Evolutionary conservation across 257 asterid genomes (phyloP).

Genomic region (Jacaranda copaia): DNA sequence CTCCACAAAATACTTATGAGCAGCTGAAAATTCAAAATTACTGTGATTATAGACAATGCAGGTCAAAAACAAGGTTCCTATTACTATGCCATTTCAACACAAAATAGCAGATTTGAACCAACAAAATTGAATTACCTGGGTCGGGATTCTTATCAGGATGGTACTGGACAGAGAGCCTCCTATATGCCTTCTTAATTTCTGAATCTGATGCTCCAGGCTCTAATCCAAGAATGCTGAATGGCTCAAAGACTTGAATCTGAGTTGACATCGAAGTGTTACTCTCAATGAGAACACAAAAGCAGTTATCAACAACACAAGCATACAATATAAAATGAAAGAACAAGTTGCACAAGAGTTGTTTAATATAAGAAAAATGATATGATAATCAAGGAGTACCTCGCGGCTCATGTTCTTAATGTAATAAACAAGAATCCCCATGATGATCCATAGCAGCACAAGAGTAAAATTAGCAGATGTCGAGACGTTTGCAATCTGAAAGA

Average conservation of each 20-base stretch:
- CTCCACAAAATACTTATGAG: slow-evolving; percentile 87
- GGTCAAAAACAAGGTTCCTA: neutral
- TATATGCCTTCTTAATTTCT: slow-evolving; percentile 93
- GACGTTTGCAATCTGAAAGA: slow-evolving; percentile 65
- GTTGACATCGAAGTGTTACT: slow-evolving; percentile 24
- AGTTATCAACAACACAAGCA: neutral
- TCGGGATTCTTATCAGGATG: slow-evolving; percentile 99
- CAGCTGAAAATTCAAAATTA: slow-evolving; percentile 65
- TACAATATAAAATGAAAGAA: slow-evolving; percentile 2
- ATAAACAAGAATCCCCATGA: slow-evolving; percentile 67
- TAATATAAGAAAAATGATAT: slow-evolving; percentile 23
- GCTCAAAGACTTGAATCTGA: slow-evolving; percentile 90
- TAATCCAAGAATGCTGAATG: slow-evolving; percentile 90
- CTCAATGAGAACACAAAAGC: slow-evolving; percentile 20
- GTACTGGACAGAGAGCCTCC: slow-evolving; percentile 89
- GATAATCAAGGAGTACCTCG: slow-evolving; percentile 58
- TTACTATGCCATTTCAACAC: slow-evolving; percentile 10
- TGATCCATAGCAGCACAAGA: slow-evolving; percentile 82
- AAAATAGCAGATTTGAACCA: slow-evolving; percentile 29
- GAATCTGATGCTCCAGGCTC: slow-evolving; percentile 86
- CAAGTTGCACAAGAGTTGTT: slow-evolving; percentile 21
- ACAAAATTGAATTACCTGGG: slow-evolving; percentile 65
- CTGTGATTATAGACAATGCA: slow-evolving; percentile 20
- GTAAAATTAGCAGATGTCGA: slow-evolving; percentile 79
- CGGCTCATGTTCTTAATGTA: slow-evolving; percentile 72